Evolutionary conservation across 2,329 filamentous ascomycete genomes (phyloP).

Genomic region (Arachnomyces sp.): DNA sequence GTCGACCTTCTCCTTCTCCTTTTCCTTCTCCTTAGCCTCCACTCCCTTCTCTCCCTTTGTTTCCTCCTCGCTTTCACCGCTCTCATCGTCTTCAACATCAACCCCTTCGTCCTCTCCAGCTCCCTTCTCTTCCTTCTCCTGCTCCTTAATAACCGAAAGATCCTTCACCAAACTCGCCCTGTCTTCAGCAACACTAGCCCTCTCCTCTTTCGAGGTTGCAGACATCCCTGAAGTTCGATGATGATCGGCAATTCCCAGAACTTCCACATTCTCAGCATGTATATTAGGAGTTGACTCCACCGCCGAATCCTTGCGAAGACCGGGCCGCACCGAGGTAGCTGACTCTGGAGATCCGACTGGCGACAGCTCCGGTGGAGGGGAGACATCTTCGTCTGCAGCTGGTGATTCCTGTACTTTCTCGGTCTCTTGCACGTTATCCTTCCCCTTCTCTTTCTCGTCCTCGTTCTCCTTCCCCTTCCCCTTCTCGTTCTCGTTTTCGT

Average conservation of each 20-base stretch:
- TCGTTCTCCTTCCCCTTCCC: background rate
- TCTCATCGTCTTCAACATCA: constrained; percentile 8
- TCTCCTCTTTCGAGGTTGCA: constrained; percentile 25
- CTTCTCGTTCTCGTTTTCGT: background rate
- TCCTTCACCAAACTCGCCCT: constrained; percentile 30
- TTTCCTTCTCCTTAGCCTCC: constrained; percentile 8
- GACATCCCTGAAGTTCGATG: constrained; percentile 32
- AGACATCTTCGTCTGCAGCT: too few species aligned
- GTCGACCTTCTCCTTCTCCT: constrained; percentile 6
- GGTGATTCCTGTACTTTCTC: too few species aligned
- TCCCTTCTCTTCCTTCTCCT: constrained; percentile 23
- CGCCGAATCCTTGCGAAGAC: constrained; percentile 27
- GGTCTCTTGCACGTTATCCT: background rate
- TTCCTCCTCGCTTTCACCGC: constrained; percentile 12
- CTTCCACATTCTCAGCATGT: constrained; percentile 28
- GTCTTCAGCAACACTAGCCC: constrained; percentile 28
- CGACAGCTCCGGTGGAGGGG: too few species aligned
- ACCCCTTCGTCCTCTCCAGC: constrained; percentile 17
- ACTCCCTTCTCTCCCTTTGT: constrained; percentile 8
- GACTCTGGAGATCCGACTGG: too few species aligned
- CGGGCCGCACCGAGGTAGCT: constrained; percentile 16
- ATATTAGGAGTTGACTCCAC: constrained; percentile 33
- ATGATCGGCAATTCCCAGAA: constrained; percentile 31
- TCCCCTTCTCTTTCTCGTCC: background rate
- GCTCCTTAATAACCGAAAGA: constrained; percentile 18